Conservation (phyloP, 345 rosid species). For the Eucalyptus fibrosa region DNA sequence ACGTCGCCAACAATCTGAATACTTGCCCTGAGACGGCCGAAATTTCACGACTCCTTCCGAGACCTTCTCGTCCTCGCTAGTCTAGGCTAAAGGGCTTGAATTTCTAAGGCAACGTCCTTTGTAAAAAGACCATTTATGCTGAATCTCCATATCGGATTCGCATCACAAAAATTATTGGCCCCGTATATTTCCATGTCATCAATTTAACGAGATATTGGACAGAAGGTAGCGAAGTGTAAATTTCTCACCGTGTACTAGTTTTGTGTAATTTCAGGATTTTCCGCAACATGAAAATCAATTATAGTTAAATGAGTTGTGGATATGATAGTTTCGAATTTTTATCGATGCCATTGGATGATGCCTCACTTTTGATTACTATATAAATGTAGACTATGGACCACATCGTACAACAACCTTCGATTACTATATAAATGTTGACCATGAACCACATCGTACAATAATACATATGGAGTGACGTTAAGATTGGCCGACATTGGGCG, state of each 20-base stretch:
- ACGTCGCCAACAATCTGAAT: too few species aligned
- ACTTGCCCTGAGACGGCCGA: too few species aligned
- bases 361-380: too few species aligned
- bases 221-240: not conserved
- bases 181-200: not conserved
- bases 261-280: not conserved
- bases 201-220: not conserved
- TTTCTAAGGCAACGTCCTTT: not conserved
- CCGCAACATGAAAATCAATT: too few species aligned
- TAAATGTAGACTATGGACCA: too few species aligned
- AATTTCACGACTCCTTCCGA: not conserved
- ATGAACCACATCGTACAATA: not conserved
- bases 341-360: rapidly evolving
- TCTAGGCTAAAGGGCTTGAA: not conserved
- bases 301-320: too few species aligned
- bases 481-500: not conserved
- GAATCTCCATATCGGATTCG: not conserved
- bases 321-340: too few species aligned
- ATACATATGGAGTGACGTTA: not conserved
- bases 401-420: too few species aligned
- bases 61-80: not conserved
- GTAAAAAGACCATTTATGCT: not conserved
- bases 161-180: not conserved
- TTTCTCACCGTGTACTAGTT: rapidly evolving
- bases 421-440: not conserved